These are phyloP conservation scores for Przewalskia tangutica DNA, from an alignment of 257 asterid species.

Conservation along the genomic window DNA sequence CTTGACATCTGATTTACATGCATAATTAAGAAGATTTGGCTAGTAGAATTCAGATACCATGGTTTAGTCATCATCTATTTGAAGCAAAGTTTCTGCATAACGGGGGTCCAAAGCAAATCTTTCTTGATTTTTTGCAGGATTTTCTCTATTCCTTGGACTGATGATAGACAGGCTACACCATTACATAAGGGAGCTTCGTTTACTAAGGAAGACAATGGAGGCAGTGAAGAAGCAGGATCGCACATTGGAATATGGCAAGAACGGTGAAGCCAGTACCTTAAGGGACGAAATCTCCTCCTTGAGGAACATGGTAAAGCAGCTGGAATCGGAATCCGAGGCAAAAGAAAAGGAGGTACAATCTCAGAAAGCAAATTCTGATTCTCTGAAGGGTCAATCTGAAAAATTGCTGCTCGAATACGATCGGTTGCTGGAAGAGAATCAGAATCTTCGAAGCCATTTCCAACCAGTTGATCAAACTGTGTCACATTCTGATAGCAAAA, in stretches of 20 bases:
- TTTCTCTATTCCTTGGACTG: slow-evolving; percentile 48
- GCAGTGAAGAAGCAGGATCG: slow-evolving; percentile 53
- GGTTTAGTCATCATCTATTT: background rate
- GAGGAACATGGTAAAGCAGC: slow-evolving; percentile 6
- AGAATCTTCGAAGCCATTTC: slow-evolving; percentile 26
- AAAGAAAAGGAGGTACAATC: slow-evolving; percentile 17
- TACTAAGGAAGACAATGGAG: slow-evolving; percentile 66
- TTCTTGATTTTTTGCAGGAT: slow-evolving; percentile 33
- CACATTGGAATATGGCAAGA: slow-evolving; percentile 12
- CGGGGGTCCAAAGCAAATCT: background rate
- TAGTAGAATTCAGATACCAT: background rate
- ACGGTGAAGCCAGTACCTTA: slow-evolving; percentile 11
- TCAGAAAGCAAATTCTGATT: slow-evolving; percentile 26
- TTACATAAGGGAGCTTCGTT: slow-evolving; percentile 80
- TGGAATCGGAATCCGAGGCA: slow-evolving; percentile 21
- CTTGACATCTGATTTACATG: background rate
- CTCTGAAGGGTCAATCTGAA: slow-evolving; percentile 30
- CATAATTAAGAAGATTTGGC: background rate
- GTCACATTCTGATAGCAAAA: slow-evolving; percentile 18
- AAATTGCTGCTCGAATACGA: slow-evolving; percentile 28
- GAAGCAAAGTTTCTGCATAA: background rate
- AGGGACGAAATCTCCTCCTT: slow-evolving; percentile 16
- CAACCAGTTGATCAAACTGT: slow-evolving; percentile 17
- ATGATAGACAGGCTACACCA: slow-evolving; percentile 83
- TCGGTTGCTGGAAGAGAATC: slow-evolving; percentile 40